phyloP scores from a whole-genome alignment of 495 filamentous ascomycete genomes.

The Friedmanniomyces simplex region DNA sequence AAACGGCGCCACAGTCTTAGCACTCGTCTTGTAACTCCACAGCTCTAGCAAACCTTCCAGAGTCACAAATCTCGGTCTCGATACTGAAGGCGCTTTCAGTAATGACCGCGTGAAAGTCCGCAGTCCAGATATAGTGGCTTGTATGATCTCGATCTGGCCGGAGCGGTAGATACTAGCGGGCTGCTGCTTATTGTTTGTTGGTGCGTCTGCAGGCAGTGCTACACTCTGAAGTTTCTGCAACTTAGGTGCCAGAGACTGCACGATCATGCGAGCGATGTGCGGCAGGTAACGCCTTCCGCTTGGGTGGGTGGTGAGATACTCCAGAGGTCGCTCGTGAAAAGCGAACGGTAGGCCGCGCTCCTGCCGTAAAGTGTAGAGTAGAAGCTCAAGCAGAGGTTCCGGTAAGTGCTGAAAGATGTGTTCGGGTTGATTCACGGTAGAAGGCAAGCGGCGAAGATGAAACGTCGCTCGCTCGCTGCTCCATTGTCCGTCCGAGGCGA shows the following conservation, averaged over 20 bases:
- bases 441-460: slow-evolving; percentile 2
- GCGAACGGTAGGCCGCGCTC: slow-evolving; percentile 15
- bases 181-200: slow-evolving; percentile 21
- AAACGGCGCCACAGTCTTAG: slow-evolving; percentile 1
- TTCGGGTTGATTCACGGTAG: neutral
- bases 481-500: slow-evolving; percentile 11
- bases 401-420: slow-evolving; percentile 9
- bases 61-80: slow-evolving; percentile 2
- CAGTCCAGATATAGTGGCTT: slow-evolving; percentile 16
- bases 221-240: slow-evolving; percentile 3
- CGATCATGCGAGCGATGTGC: slow-evolving; percentile 19
- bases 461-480: slow-evolving; percentile 16
- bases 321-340: neutral
- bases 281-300: slow-evolving; percentile 7
- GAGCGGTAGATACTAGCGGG: slow-evolving; percentile 25
- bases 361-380: slow-evolving; percentile 15
- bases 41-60: slow-evolving; percentile 11
- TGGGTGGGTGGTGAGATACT: neutral
- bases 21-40: neutral
- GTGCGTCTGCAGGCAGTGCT: neutral
- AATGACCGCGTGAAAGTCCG: slow-evolving; percentile 11
- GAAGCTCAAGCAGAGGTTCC: slow-evolving; percentile 16
- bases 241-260: slow-evolving; percentile 12
- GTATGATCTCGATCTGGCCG: slow-evolving; percentile 21
- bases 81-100: neutral